Percentiles rank a stretch among this genome's conserved stretches.
Conservation (phyloP, 1,284 basidiomycete species). For the Paramarasmius palmivorus region DNA sequence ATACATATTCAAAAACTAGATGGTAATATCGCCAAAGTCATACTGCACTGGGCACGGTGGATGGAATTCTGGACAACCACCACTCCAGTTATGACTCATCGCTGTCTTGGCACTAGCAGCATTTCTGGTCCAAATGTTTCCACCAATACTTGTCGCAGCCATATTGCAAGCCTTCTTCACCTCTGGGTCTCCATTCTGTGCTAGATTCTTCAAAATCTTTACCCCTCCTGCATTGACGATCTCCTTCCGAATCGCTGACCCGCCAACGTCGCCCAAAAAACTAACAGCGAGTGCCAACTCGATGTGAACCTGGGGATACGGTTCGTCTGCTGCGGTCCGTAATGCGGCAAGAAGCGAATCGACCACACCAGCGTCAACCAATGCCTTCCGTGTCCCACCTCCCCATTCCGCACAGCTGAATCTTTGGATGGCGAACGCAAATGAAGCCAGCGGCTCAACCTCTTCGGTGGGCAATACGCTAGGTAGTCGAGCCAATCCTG, state of each 20-base stretch:
- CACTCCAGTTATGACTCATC: slow-evolving; percentile 15
- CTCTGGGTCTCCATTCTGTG: slow-evolving; percentile 13
- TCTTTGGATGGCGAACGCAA: slow-evolving; percentile 26
- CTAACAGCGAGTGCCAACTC: slow-evolving; percentile 23
- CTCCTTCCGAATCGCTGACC: slow-evolving; percentile 22
- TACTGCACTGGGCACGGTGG: slow-evolving; percentile 7
- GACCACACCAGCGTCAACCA: slow-evolving; percentile 21
- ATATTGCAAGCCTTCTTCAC: slow-evolving; percentile 24
- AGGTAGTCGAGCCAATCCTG: slow-evolving; percentile 23
- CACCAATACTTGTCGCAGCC: slow-evolving; percentile 24
- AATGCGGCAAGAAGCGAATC: slow-evolving; percentile 23
- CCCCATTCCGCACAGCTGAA: slow-evolving; percentile 29
- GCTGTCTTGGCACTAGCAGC: slow-evolving; percentile 17
- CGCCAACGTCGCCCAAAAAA: slow-evolving; percentile 23
- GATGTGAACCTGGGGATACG: slow-evolving; percentile 22
- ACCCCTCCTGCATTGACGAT: slow-evolving; percentile 25
- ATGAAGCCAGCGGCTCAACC: slow-evolving; percentile 24
- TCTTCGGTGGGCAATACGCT: slow-evolving; percentile 23
- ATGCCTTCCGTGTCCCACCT: slow-evolving; percentile 22
- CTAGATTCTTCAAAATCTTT: slow-evolving; percentile 21
- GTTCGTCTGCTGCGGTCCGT: slow-evolving; percentile 20
- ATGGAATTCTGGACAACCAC: slow-evolving; percentile 16
- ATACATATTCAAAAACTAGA: too few relatives aligned
- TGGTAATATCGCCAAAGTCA: too few relatives aligned
- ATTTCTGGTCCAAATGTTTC: slow-evolving; percentile 26